Conservation (phyloP, 768 basidiomycete genomes). For the Calocera cornea region DNA sequence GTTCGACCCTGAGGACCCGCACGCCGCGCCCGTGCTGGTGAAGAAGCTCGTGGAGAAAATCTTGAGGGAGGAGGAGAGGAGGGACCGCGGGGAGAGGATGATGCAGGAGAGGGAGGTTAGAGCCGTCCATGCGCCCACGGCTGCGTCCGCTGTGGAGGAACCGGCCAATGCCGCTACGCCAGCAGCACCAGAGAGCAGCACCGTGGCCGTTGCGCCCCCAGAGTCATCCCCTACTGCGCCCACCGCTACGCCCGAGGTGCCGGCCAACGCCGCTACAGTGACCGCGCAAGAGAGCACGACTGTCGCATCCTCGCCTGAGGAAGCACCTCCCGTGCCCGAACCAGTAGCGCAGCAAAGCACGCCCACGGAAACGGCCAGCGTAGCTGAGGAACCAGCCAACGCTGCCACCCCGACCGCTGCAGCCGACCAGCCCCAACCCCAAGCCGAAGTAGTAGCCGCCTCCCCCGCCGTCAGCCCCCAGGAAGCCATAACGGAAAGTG, state of each 20-base stretch:
- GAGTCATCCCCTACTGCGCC: too few species aligned
- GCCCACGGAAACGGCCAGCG: too few species aligned
- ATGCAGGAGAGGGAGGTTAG: neutral
- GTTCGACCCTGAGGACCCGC: neutral
- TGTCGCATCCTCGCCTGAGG: too few species aligned
- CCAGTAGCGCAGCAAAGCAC: too few species aligned
- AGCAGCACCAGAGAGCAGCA: too few species aligned
- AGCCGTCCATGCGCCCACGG: neutral
- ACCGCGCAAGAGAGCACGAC: too few species aligned
- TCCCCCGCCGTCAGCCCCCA: neutral
- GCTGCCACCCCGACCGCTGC: neutral
- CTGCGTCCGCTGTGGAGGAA: neutral
- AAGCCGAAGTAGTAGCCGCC: neutral
- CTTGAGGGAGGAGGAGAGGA: neutral
- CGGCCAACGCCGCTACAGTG: too few species aligned
- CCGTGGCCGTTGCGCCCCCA: too few species aligned
- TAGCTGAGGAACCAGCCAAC: too few species aligned
- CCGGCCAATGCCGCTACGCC: too few species aligned
- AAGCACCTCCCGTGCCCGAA: too few species aligned
- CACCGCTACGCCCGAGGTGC: too few species aligned
- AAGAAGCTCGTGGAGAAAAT: neutral
- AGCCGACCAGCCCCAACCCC: neutral
- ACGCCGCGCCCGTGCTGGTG: neutral
- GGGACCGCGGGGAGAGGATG: neutral
- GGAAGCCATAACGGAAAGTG: neutral